Evolutionary conservation across 2,329 filamentous ascomycete species (phyloP), one percentile per base, ranked within the genome.

Genomic region (Cadophora gregata): DNA sequence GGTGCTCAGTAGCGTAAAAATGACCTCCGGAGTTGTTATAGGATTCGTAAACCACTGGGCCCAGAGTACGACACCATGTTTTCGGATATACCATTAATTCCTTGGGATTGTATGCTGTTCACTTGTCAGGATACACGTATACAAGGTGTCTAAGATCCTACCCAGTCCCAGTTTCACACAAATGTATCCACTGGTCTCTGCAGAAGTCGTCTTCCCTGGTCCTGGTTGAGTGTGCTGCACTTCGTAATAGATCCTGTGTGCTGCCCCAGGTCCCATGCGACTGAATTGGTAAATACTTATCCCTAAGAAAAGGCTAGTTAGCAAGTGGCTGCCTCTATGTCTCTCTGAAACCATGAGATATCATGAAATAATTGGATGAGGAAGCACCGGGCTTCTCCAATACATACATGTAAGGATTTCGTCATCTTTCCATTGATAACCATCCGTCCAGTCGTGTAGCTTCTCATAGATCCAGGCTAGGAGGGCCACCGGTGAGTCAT

Each of bases 381-480:
- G 19, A 42, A 42, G 14, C 5, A 33, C 3, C 14, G 38, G 14
- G 14, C 19, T 19, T 16, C 38, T 42, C 10, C 10, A 42, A 16
- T 42, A 16, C 38, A 12, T 42, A 42, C 91, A 95, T 0, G 88
- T 92, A 29, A 92, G 79, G 9, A 94, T 84, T 78, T 94, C 91
- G 63, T 93, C 90, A 68, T 93, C 88, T 0, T 86, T 90, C 91
- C 91, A 94, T 0, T 85, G 80, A 74, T 93, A 93, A 0, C 72
- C 73, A 72, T 94, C 91, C 0, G 88, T 88, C 92, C 91, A 95
- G 72, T 91, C 88, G 71, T 90, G 86, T 45, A 95, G 79, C 76
- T 95, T 95, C 78, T 95, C 92, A 71, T 91, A 91, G 38, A 95
- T 88, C 92, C 92, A 96, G 0, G 90, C 86, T 1, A 95, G 81